Conservation (phyloP, 2,329 filamentous ascomycete genomes). For the Diatrype stigma region DNA sequence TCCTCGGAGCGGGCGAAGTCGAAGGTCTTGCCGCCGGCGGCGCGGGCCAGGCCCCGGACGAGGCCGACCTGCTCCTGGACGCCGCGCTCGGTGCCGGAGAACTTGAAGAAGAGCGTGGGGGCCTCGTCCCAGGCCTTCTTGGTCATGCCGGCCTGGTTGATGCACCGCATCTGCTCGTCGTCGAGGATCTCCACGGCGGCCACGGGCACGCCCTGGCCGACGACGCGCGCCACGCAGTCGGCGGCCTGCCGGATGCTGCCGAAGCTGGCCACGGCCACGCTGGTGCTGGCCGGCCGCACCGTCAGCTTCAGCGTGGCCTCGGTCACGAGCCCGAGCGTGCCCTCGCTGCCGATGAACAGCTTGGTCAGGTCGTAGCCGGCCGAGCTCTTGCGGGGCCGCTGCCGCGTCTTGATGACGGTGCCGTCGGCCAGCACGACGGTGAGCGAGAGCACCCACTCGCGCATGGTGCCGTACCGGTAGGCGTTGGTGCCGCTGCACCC, state of each 20-base stretch:
- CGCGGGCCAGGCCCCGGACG: slow-evolving; percentile 27
- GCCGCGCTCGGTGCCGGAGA: slow-evolving; percentile 57
- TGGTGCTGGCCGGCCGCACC: slow-evolving; percentile 67
- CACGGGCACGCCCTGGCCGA: slow-evolving; percentile 68
- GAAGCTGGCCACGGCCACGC: slow-evolving; percentile 60
- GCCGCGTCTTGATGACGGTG: slow-evolving; percentile 73
- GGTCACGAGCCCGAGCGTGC: slow-evolving; percentile 75
- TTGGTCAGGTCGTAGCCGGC: slow-evolving; percentile 80
- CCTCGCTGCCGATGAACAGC: slow-evolving; percentile 76
- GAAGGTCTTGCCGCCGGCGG: slow-evolving; percentile 62
- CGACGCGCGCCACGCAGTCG: slow-evolving; percentile 67
- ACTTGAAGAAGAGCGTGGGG: slow-evolving; percentile 70
- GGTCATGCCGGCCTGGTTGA: slow-evolving; percentile 54
- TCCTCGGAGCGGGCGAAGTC: slow-evolving; percentile 68
- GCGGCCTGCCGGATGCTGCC: slow-evolving; percentile 56
- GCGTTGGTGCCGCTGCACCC: slow-evolving; percentile 70
- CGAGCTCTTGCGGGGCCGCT: slow-evolving; percentile 72
- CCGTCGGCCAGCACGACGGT: slow-evolving; percentile 82
- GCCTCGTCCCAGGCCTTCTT: slow-evolving; percentile 56
- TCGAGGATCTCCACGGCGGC: slow-evolving; percentile 77
- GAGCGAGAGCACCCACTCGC: slow-evolving; percentile 78
- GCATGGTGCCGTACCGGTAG: slow-evolving; percentile 82
- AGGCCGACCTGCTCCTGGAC: slow-evolving; percentile 72
- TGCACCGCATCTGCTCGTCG: slow-evolving; percentile 67
- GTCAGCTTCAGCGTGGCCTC: slow-evolving; percentile 76